These are phyloP conservation scores for Coemansia sp. DNA, from an alignment of 192 early-diverging fungal species.

Conservation along the genomic window DNA sequence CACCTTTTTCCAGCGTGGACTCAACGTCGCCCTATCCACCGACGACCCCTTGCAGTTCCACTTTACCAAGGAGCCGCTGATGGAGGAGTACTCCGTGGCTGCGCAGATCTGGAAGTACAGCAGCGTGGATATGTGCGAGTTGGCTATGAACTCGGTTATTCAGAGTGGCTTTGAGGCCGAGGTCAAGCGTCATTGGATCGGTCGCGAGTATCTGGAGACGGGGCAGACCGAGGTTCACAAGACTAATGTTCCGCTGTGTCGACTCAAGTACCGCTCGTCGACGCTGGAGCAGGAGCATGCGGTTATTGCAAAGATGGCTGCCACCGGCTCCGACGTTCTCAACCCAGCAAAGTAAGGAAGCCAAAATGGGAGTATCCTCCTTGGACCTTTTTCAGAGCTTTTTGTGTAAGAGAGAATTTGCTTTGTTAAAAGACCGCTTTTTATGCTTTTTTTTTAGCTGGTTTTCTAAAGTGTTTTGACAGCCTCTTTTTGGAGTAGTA, in stretches of 20 bases:
- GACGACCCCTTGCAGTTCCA: slow-evolving; percentile 98
- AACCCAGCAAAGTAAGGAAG: neutral
- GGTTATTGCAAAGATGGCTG: slow-evolving; percentile 9
- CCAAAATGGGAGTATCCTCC: too few species aligned
- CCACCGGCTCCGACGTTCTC: neutral
- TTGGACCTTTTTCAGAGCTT: too few species aligned
- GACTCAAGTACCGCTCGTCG: slow-evolving; percentile 78
- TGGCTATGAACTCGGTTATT: slow-evolving; percentile 84
- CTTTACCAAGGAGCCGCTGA: slow-evolving; percentile 93
- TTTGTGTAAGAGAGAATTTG: too few species aligned
- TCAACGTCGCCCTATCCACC: slow-evolving; percentile 90
- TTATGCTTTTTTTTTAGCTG: too few species aligned
- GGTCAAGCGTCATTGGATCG: slow-evolving; percentile 90
- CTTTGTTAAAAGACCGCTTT: too few species aligned
- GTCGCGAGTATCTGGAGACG: slow-evolving; percentile 68
- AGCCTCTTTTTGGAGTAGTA: too few species aligned
- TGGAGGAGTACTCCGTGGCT: slow-evolving; percentile 94
- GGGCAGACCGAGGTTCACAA: slow-evolving; percentile 81
- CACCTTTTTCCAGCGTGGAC: slow-evolving; percentile 86
- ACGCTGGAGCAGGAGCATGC: slow-evolving; percentile 79
- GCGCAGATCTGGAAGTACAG: slow-evolving; percentile 96
- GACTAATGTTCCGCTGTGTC: slow-evolving; percentile 89
- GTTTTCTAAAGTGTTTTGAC: too few species aligned
- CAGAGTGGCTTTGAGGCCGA: slow-evolving; percentile 89
- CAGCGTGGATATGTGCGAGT: slow-evolving; percentile 91